phyloP scores from a whole-genome alignment of 2,329 filamentous ascomycete species.

The Fonsecaea erecta region DNA sequence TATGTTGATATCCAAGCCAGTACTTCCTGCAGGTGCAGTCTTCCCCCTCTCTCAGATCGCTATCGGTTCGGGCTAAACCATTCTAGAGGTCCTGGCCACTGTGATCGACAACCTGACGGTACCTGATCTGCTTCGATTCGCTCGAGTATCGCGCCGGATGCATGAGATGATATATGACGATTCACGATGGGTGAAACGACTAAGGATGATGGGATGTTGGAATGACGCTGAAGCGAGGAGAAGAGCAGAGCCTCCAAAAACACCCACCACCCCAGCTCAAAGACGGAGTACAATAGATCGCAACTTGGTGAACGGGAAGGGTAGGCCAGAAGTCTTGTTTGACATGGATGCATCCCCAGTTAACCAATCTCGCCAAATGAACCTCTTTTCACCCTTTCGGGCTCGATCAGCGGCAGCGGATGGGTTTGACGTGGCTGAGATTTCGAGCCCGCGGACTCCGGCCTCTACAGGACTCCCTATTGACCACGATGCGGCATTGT shows the following conservation, averaged over 20 bases:
- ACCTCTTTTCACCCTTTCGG: slow-evolving; percentile 27
- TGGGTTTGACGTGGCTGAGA: slow-evolving; percentile 78
- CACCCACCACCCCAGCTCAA: slow-evolving; percentile 21
- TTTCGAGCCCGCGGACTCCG: slow-evolving; percentile 51
- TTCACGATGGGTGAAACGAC: slow-evolving; percentile 84
- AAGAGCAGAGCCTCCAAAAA: slow-evolving; percentile 26
- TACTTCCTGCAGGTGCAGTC: slow-evolving; percentile 75
- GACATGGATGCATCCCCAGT: slow-evolving; percentile 28
- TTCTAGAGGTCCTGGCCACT: slow-evolving; percentile 77
- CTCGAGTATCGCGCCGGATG: slow-evolving; percentile 81
- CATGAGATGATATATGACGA: slow-evolving; percentile 99
- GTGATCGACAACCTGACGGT: slow-evolving; percentile 90
- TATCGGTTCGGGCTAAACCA: slow-evolving; percentile 36
- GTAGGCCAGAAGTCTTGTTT: slow-evolving; percentile 35
- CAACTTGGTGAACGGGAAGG: slow-evolving; percentile 36
- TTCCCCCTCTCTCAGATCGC: slow-evolving; percentile 13
- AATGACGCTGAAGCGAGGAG: slow-evolving; percentile 83
- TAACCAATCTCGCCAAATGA: slow-evolving; percentile 20
- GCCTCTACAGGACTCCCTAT: slow-evolving; percentile 43
- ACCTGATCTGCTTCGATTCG: slow-evolving; percentile 81
- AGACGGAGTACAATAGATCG: slow-evolving; percentile 33
- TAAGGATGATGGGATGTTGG: slow-evolving; percentile 90
- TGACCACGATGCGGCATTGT: slow-evolving; percentile 69
- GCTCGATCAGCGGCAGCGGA: slow-evolving; percentile 56
- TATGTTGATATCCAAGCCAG: slow-evolving; percentile 77